These are phyloP conservation scores for Talaromyces funiculosus DNA, from an alignment of 2,329 filamentous ascomycete genomes.

Conservation along the genomic window DNA sequence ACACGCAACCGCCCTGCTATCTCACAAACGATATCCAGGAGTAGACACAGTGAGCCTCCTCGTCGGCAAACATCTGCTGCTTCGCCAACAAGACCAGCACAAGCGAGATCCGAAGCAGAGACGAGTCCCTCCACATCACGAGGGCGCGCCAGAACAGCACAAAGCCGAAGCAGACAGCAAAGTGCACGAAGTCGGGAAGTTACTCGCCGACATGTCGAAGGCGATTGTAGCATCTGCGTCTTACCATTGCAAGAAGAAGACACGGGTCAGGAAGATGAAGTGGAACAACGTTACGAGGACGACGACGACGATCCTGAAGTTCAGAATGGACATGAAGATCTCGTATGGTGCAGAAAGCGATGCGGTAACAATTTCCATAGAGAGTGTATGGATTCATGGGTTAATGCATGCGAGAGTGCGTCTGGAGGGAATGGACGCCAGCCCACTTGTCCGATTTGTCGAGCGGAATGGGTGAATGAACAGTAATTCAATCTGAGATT, in stretches of 20 bases:
- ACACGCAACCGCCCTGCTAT: neutral
- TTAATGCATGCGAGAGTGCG: neutral
- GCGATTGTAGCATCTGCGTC: slow-evolving; percentile 9
- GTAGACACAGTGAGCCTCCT: neutral
- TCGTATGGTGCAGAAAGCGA: slow-evolving; percentile 9
- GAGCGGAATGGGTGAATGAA: neutral
- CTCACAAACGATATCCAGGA: neutral
- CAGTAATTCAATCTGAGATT: neutral
- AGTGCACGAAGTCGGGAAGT: neutral
- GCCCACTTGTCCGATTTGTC: slow-evolving; percentile 10
- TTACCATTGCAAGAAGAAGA: neutral
- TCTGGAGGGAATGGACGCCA: neutral
- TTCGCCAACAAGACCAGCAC: neutral
- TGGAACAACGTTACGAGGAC: neutral
- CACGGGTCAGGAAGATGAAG: neutral
- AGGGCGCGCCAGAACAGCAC: neutral
- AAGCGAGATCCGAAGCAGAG: neutral
- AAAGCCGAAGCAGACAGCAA: neutral
- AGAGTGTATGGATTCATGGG: slow-evolving; percentile 6
- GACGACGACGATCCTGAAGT: neutral
- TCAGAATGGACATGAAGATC: neutral
- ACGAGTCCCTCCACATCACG: neutral
- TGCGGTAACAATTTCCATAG: slow-evolving; percentile 13
- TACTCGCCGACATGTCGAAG: neutral
- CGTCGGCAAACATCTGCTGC: neutral